Evolutionary conservation across 1,139 yeast genomes (phyloP), one percentile per base, ranked within the genome.

Genomic region (Trichomonascaceae sp.): DNA sequence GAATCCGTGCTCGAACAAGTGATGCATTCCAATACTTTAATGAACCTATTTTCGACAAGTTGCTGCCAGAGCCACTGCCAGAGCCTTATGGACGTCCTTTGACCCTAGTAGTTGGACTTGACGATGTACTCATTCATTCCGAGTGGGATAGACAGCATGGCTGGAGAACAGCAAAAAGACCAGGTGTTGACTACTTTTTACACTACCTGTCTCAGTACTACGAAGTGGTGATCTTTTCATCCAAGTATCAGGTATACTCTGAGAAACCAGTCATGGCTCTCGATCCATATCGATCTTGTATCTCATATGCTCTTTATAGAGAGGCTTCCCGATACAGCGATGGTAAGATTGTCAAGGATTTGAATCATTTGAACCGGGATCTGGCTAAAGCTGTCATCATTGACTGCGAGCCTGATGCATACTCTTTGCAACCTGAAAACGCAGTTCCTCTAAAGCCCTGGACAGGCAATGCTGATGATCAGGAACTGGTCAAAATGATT

Each of bases 81-180:
- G 95, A 89, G 65, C 95, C 95, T 54, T 93, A 91, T 71, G 87
- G 93, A 67, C 85, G 96, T 67, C 96, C 97, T 43, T 75, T 87
- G 69, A 93, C 99, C 2, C 77, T 93, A 62, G 97, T 93, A 5
- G 73, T 93, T 61, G 85, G 90, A 27, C 79, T 93, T 65, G 99
- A 93, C 63, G 99, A 93, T 67, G 76, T 93, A 58, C 79, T 93
- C 69, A 82, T 91, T 58, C 96, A 93, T 71, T 85, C 96, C 49
- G 88, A 85, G 58, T 93, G 99, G 99, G 82, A 87, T 57, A 83
- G 90, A 62, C 83, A 88, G 70, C 80, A 84, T 68, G 99, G 99
- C 53, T 93, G 99, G 99, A 84, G 96, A 75, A 93, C 98, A 19
- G 98, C 96, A 47, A 95, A 95, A 78, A 87, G 99, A 75, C 99